Evolutionary conservation across 1,139 yeast genomes (phyloP).

Genomic region (Sugiyamaella xylanicola): DNA sequence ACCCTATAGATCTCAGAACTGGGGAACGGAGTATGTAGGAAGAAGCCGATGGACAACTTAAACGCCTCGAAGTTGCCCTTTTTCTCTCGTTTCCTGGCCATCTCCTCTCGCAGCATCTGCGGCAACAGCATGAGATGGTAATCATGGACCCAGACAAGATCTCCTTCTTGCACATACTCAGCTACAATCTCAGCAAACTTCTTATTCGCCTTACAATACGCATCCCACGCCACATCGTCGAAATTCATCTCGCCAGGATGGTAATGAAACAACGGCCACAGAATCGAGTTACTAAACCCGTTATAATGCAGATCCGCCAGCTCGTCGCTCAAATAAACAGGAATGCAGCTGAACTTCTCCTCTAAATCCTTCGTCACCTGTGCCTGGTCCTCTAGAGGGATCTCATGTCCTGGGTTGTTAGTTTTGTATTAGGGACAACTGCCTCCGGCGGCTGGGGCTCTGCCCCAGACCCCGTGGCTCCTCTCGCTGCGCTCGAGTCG

Average conservation of each 20-base stretch:
- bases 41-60: conserved; percentile 65
- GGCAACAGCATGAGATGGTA: conserved; percentile 96
- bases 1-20: conserved; percentile 94
- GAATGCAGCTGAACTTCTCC: conserved; percentile 83
- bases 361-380: conserved; percentile 69
- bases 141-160: conserved; percentile 96
- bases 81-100: conserved; percentile 57
- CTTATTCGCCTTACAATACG: conserved; percentile 90
- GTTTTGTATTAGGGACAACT: neutral
- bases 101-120: conserved; percentile 73
- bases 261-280: conserved; percentile 98
- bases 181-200: conserved; percentile 78
- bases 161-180: conserved; percentile 73
- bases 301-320: conserved; percentile 95
- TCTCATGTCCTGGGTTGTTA: conserved; percentile 58
- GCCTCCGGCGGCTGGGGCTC: conserved; percentile 3
- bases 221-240: conserved; percentile 98
- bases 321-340: conserved; percentile 83
- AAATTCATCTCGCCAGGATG: conserved; percentile 99
- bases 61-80: conserved; percentile 38
- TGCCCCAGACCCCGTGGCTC: neutral
- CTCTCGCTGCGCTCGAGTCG: neutral
- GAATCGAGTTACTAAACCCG: conserved; percentile 87
- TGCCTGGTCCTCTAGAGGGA: conserved; percentile 74
- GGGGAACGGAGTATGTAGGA: conserved; percentile 97